Base-by-base conservation (phyloP, 2,329 filamentous ascomycete species). In the Scolecobasidium constrictum region DNA sequence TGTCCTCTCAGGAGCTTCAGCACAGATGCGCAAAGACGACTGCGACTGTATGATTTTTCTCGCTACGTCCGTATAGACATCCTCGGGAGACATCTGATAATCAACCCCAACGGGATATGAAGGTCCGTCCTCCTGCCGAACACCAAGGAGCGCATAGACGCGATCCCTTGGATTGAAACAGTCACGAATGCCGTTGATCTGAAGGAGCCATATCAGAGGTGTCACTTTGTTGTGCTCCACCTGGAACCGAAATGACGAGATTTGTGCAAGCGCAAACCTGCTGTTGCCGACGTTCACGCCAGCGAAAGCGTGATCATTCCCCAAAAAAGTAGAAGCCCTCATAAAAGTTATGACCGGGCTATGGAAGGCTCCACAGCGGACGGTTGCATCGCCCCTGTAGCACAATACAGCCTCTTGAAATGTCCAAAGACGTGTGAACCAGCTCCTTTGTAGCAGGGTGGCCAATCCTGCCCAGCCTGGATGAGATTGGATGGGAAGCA, bases 31-130 rank as follows among this genome's bases (percentile, higher is more conserved):
- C 9, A 31, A n/a, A n/a, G 26, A 31, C 9, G 9, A 9, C n/a
- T 31, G 26, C 26, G 26, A 31, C 9, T n/a, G 26, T 9, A 42
- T 42, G n/a, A 42, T 20, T n/a, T 20, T n/a, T 18, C 34, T 42
- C n/a, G 40, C 31, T 42, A 20, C 15, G 11, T 37, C 33, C 4
- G 23, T 23, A 16, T 20, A 18, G 12, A 42, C 21, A 17, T 37
- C 19, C 18, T n/a, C 21, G 5, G n/a, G 20, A 7, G 26, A n/a
- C 26, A 9, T 31, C 26, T 31, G 9, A 7, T 9, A 31, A n/a
- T 31, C 26, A 31, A 31, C 26, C 9, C 9, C 26, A n/a, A 31
- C n/a, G 26, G 26, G 26, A 9, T 31, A 7, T 9, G n/a, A 31
- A 31, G 26, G 26, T n/a, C 26, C 26, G 26, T 31, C 26, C n/a